A percentile compares a stretch with the other conserved stretches of the same genome.
Conservation (phyloP, 2,329 filamentous ascomycete species). For the Trichoderma breve region DNA sequence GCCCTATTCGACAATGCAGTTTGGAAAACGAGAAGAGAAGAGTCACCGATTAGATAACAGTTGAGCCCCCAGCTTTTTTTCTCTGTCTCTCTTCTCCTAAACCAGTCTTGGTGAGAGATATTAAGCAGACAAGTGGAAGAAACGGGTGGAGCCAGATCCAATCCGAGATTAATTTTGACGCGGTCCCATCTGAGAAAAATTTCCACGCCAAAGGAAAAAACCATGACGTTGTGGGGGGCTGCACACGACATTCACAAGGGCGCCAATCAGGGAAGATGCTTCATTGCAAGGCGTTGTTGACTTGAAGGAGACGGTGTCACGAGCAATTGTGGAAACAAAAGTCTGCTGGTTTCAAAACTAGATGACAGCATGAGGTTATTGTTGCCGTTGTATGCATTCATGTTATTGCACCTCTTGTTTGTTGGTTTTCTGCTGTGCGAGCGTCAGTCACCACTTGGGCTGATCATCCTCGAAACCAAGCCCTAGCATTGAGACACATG, state of each 20-base stretch:
- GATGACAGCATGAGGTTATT: not conserved
- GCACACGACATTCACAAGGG: not conserved
- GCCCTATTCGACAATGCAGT: slow-evolving; percentile 3
- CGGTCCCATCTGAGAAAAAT: slow-evolving; percentile 5
- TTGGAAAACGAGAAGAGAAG: not conserved
- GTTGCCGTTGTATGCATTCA: not conserved
- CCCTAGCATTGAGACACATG: not conserved
- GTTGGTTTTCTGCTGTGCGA: not conserved
- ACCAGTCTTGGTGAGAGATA: not conserved
- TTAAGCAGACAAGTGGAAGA: not conserved
- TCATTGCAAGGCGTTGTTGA: not conserved
- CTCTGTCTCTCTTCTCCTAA: not conserved
- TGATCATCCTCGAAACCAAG: not conserved
- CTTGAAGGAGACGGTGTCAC: not conserved
- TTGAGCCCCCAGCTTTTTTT: not conserved
- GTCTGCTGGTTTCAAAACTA: not conserved
- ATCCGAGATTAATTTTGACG: slow-evolving; percentile 12
- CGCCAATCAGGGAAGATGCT: not conserved
- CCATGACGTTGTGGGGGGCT: slow-evolving; percentile 13
- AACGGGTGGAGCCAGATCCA: slow-evolving; percentile 10
- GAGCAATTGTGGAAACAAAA: not conserved
- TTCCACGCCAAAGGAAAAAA: not conserved
- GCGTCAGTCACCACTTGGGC: not conserved
- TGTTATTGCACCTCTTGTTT: not conserved
- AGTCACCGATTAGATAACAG: slow-evolving; percentile 21